Base-by-base conservation (phyloP, 495 filamentous ascomycete genomes). In the Neurospora tetrasperma region DNA sequence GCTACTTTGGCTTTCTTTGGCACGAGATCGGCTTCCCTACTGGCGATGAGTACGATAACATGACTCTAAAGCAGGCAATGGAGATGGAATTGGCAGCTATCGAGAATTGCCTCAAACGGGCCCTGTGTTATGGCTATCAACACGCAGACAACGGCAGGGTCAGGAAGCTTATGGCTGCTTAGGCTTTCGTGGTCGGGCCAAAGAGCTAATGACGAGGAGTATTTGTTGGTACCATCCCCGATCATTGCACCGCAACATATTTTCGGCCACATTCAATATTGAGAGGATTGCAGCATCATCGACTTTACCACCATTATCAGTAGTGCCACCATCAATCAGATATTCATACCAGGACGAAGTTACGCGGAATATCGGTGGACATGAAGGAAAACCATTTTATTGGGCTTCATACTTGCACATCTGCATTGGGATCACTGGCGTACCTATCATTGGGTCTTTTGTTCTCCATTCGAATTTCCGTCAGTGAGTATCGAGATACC, bases 1-100 rank as follows among this genome's bases (percentile, higher is more conserved):
- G 69, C 39, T 81, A 83, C 75, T 84, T 84, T 73, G 83, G 85
- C 38, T 86, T 80, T 72, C 81, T 86, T 71, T 84, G 83, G 77
- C 72, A 78, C 43, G 82, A 85, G 75, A 71, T 82, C 11, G 70
- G 71, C 35, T 79, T 78, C 59, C 81, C 82, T 11, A 14, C 42
- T 14, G 80, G 79, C 5, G 40, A 42, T 8, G 75, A 54, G 11
- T 77, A 83, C 16, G 77, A 82, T 20, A 72, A 78, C 11, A 75
- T 84, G 75, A 81, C 79, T 0, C 78, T 88, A 1, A 72, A 75
- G 0, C 69, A 82, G 1, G 79, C 80, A 0, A 81, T 80, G 2
- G 44, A 48, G 1, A 27, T 69, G 14, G 86, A 88, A 77, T 79
- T 84, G 75, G 59, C 42, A 3, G 80, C 79, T 7, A 78, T 88